Evolutionary conservation across 768 basidiomycete genomes (phyloP).

Genomic region (Naganishia randhawae): DNA sequence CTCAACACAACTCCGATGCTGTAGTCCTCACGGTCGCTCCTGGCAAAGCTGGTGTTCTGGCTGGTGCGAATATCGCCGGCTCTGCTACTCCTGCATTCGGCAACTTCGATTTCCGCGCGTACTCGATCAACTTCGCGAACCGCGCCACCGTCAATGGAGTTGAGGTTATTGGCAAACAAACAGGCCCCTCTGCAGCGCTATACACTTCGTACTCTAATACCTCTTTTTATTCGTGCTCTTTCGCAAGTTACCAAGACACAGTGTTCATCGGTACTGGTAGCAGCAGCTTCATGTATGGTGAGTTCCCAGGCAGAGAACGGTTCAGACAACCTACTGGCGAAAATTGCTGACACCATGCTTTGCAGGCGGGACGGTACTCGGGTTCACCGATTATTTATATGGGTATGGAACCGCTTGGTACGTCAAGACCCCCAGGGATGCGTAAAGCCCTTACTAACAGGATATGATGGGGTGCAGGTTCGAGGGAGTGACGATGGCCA

Average conservation of each 20-base stretch:
- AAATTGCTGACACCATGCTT: neutral
- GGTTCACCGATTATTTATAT: conserved; percentile 60
- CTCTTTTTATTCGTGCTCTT: conserved; percentile 64
- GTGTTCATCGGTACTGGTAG: conserved; percentile 63
- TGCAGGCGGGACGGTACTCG: conserved; percentile 60
- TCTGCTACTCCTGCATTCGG: conserved; percentile 61
- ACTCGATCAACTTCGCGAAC: conserved; percentile 67
- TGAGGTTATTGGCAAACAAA: conserved; percentile 25
- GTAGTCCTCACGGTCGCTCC: conserved; percentile 62
- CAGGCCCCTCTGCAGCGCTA: conserved; percentile 63
- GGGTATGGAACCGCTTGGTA: conserved; percentile 46
- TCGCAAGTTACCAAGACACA: conserved; percentile 64
- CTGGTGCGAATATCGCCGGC: conserved; percentile 61
- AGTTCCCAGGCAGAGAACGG: neutral
- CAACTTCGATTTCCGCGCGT: conserved; percentile 61
- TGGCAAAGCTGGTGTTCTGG: conserved; percentile 59
- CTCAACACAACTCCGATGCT: conserved; percentile 59
- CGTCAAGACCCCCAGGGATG: no score
- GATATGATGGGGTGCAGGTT: conserved; percentile 53
- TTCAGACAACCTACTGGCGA: no score
- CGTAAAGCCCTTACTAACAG: neutral
- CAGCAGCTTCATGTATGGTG: conserved; percentile 54
- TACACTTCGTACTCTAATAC: conserved; percentile 65
- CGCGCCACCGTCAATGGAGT: conserved; percentile 51
- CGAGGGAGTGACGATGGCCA: conserved; percentile 61